A percentile compares a stretch with the other conserved stretches of the same genome.
These are phyloP conservation scores for Russula ochroleuca DNA, from an alignment of 768 basidiomycete species.

Conservation along the genomic window DNA sequence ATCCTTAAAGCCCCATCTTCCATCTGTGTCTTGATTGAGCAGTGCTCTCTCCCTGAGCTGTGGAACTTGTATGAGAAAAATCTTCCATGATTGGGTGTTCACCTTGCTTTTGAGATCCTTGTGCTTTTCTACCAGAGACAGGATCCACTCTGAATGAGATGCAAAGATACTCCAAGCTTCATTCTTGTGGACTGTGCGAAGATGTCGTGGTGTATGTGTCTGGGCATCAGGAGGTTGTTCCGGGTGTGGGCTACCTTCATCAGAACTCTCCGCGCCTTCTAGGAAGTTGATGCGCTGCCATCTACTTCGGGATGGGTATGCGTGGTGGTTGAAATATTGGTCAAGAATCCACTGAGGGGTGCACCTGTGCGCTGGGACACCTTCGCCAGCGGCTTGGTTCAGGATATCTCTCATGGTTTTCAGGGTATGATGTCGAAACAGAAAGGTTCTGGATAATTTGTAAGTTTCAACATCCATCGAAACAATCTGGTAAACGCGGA, in stretches of 20 bases:
- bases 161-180: slow-evolving; percentile 52
- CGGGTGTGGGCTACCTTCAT: background rate
- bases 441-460: slow-evolving; percentile 43
- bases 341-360: slow-evolving; percentile 50
- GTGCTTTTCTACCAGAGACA: slow-evolving; percentile 41
- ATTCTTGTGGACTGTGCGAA: slow-evolving; percentile 47
- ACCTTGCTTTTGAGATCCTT: slow-evolving; percentile 36
- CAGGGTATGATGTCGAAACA: slow-evolving; percentile 49
- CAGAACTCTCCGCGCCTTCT: slow-evolving; percentile 21
- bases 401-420: slow-evolving; percentile 46
- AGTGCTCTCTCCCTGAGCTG: background rate
- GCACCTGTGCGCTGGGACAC: slow-evolving; percentile 36
- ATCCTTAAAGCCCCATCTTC: slow-evolving; percentile 7
- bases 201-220: slow-evolving; percentile 38
- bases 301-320: slow-evolving; percentile 29
- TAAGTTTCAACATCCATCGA: slow-evolving; percentile 47
- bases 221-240: slow-evolving; percentile 9
- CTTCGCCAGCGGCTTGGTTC: slow-evolving; percentile 31
- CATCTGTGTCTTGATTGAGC: background rate
- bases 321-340: slow-evolving; percentile 38
- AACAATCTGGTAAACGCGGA: slow-evolving; percentile 43
- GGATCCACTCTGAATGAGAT: slow-evolving; percentile 54
- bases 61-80: slow-evolving; percentile 35
- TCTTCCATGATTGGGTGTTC: slow-evolving; percentile 46
- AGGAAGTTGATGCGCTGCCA: slow-evolving; percentile 39